phyloP scores from a whole-genome alignment of 2,329 filamentous ascomycete species.

The Aspergillus candidus region DNA sequence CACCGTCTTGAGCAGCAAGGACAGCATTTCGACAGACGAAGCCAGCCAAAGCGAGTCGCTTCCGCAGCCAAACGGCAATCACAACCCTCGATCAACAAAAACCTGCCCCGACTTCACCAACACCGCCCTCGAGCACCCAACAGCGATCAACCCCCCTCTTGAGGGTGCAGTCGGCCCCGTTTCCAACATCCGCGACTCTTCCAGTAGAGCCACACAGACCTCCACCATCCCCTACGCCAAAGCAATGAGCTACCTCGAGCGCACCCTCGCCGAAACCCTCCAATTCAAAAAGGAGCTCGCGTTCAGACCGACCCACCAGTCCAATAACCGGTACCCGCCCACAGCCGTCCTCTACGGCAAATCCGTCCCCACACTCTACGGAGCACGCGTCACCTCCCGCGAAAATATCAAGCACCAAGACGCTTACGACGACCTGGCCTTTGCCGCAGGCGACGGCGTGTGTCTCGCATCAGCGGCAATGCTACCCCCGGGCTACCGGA shows the following conservation, averaged over 20 bases:
- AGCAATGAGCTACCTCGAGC: slow-evolving; percentile 63
- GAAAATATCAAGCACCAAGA: slow-evolving; percentile 71
- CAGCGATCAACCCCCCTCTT: slow-evolving; percentile 11
- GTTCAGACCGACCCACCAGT: slow-evolving; percentile 54
- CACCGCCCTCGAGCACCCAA: background rate
- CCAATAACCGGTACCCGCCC: slow-evolving; percentile 72
- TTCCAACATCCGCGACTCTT: slow-evolving; percentile 19
- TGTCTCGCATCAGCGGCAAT: slow-evolving; percentile 80
- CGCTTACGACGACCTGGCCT: slow-evolving; percentile 79
- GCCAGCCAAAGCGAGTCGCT: slow-evolving; percentile 10
- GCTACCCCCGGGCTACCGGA: slow-evolving; percentile 71
- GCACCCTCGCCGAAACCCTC: slow-evolving; percentile 65
- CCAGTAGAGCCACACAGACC: slow-evolving; percentile 22
- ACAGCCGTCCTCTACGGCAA: slow-evolving; percentile 81
- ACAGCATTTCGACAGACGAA: slow-evolving; percentile 14
- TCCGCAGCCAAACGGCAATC: background rate
- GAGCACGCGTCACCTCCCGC: slow-evolving; percentile 64
- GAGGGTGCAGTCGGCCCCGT: slow-evolving; percentile 23
- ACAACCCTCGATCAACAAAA: too few species aligned
- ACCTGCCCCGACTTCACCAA: background rate
- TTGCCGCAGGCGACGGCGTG: slow-evolving; percentile 83
- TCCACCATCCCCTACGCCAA: slow-evolving; percentile 49
- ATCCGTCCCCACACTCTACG: slow-evolving; percentile 76
- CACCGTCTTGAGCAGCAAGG: slow-evolving; percentile 20
- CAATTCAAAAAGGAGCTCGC: slow-evolving; percentile 70